A percentile compares a stretch with the other conserved stretches of the same genome.
Evolutionary conservation across 108 stramenopile genomes (phyloP).

Genomic region (Seminavis robusta): DNA sequence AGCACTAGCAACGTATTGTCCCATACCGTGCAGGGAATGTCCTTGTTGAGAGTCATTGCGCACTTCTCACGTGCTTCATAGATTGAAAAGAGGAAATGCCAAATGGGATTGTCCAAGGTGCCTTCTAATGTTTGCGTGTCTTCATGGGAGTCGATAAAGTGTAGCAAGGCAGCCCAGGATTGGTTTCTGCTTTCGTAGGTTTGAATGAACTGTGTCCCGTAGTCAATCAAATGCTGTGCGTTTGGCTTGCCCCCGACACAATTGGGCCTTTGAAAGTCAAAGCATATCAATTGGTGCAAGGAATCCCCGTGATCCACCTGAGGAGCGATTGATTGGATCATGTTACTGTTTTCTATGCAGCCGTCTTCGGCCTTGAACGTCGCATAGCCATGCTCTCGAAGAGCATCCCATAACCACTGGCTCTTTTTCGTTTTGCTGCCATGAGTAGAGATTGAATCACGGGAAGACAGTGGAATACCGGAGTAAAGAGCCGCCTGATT

Average conservation of each 20-base stretch:
- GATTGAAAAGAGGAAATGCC: constrained; percentile 5
- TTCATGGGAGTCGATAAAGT: constrained; percentile 52
- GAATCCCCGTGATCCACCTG: constrained; percentile 40
- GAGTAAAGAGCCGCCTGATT: constrained; percentile 55
- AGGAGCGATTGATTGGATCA: constrained; percentile 46
- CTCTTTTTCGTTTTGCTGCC: neutral
- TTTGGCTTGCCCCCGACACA: constrained; percentile 37
- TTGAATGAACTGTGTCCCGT: constrained; percentile 29
- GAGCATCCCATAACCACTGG: constrained; percentile 48
- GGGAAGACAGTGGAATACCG: constrained; percentile 21
- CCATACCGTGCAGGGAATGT: no score
- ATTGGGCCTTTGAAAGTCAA: constrained; percentile 45
- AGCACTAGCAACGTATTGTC: constrained; percentile 38
- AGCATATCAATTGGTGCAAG: constrained; percentile 43
- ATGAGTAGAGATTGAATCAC: constrained; percentile 17
- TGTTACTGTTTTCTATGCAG: constrained; percentile 49
- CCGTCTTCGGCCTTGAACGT: constrained; percentile 56
- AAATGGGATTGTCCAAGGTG: constrained; percentile 30
- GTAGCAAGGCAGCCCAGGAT: constrained; percentile 58
- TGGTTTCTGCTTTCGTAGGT: constrained; percentile 29
- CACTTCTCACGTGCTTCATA: no score
- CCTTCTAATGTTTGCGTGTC: constrained; percentile 36
- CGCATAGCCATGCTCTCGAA: constrained; percentile 30
- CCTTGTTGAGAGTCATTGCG: no score
- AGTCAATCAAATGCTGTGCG: constrained; percentile 27